These are phyloP conservation scores for Daldinia sp. DNA, from an alignment of 2,329 filamentous ascomycete genomes.

Conservation along the genomic window DNA sequence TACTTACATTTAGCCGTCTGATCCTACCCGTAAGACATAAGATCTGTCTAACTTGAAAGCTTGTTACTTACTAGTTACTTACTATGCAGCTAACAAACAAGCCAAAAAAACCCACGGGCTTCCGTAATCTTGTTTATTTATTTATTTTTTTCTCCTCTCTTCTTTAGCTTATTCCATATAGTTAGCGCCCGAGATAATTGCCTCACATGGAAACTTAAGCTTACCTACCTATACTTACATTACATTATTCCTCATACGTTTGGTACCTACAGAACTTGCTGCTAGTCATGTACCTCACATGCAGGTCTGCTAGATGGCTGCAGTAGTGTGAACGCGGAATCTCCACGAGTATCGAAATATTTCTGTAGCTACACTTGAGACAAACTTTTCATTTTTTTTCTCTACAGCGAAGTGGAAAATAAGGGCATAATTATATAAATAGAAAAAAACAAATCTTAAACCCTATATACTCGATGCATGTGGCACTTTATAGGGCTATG, in stretches of 20 bases:
- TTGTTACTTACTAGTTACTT: not conserved
- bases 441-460: not conserved
- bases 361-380: conserved; percentile 1
- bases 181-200: conserved; percentile 23
- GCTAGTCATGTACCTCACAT: conserved; percentile 10
- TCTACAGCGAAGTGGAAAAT: not conserved
- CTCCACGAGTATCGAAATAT: not conserved
- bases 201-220: conserved; percentile 7
- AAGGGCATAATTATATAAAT: not conserved
- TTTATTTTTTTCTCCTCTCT: not conserved
- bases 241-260: not conserved
- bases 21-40: conserved; percentile 6
- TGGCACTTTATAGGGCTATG: conserved; percentile 21
- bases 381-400: not conserved
- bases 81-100: not conserved
- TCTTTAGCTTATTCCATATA: not conserved
- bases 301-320: conserved; percentile 2
- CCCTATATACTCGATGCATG: not conserved
- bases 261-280: conserved; percentile 11
- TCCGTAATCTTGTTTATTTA: not conserved
- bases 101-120: not conserved
- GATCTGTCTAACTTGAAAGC: conserved; percentile 11
- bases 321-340: conserved; percentile 2
- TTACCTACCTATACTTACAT: conserved; percentile 12
- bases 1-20: conserved; percentile 11